A percentile compares a stretch with the other conserved stretches of the same genome.
phyloP scores from a whole-genome alignment of 345 rosid species.

The Gossypium australe region DNA sequence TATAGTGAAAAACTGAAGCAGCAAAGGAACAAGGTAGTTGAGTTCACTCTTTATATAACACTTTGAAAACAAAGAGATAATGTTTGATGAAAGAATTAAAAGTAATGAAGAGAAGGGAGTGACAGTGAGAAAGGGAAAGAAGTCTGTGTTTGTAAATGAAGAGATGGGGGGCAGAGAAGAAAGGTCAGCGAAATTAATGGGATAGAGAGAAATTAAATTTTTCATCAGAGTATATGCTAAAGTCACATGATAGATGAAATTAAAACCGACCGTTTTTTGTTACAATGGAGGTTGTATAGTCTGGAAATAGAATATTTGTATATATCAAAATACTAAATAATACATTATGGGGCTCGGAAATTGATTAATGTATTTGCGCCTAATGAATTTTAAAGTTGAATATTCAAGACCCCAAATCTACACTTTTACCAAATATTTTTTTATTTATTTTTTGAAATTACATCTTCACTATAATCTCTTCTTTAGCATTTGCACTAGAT shows the following conservation, averaged over 20 bases:
- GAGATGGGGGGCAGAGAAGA: conserved; percentile 28
- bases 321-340: too few species aligned
- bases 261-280: background rate
- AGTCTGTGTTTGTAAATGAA: conserved; percentile 26
- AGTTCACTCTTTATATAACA: conserved; percentile 22
- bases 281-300: background rate
- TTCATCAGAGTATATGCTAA: conserved; percentile 15
- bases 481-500: too few species aligned
- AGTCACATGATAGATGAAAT: conserved; percentile 23
- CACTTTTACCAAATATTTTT: too few species aligned
- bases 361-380: too few species aligned
- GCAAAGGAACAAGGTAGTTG: conserved; percentile 11
- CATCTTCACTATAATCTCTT: too few species aligned
- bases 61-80: background rate
- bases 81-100: background rate
- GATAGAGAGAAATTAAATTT: conserved; percentile 26
- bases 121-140: conserved; percentile 7
- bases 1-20: conserved; percentile 1
- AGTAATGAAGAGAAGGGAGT: conserved; percentile 13
- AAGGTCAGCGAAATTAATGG: conserved; percentile 43
- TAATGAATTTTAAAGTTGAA: too few species aligned
- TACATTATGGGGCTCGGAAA: too few species aligned
- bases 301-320: background rate
- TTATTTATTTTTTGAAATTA: too few species aligned
- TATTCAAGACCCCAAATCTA: too few species aligned